Conservation (phyloP, 305 asterid species). For the Rubia tinctorum region DNA sequence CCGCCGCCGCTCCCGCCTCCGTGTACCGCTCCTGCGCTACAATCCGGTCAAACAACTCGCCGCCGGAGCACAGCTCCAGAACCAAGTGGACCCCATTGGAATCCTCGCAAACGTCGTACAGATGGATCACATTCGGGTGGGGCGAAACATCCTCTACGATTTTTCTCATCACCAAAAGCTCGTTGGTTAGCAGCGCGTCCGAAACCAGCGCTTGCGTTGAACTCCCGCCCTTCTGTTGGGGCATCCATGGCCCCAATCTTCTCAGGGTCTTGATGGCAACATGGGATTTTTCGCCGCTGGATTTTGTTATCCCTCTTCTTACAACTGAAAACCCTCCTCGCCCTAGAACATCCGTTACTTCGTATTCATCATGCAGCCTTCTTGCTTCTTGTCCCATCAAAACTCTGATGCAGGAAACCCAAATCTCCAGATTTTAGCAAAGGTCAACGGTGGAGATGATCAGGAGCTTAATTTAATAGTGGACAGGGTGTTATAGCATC, state of each 20-base stretch:
- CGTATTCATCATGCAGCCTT: constrained; percentile 55
- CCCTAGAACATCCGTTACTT: constrained; percentile 59
- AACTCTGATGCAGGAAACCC: not conserved
- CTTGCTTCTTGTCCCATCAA: constrained; percentile 50
- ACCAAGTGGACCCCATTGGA: constrained; percentile 56
- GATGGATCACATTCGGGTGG: constrained; percentile 77
- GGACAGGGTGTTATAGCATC: not conserved
- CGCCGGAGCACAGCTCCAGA: constrained; percentile 72
- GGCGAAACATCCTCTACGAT: constrained; percentile 85
- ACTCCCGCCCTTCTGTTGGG: constrained; percentile 9
- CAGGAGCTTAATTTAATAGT: not conserved
- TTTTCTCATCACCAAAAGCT: constrained; percentile 73
- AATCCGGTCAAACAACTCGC: constrained; percentile 76
- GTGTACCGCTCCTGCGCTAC: constrained; percentile 62
- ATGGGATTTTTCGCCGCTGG: constrained; percentile 24
- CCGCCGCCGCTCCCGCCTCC: constrained; percentile 68
- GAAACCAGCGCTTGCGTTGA: constrained; percentile 53
- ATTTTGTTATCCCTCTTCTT: constrained; percentile 44
- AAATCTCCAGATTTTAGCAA: not conserved
- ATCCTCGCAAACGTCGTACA: constrained; percentile 67
- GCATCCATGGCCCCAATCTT: constrained; percentile 36
- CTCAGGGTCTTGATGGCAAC: constrained; percentile 73
- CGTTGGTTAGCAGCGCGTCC: constrained; percentile 62
- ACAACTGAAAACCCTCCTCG: constrained; percentile 87
- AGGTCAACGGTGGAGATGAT: constrained; percentile 5